phyloP scores from a whole-genome alignment of 768 basidiomycete species.

The Tulasnella sp. region DNA sequence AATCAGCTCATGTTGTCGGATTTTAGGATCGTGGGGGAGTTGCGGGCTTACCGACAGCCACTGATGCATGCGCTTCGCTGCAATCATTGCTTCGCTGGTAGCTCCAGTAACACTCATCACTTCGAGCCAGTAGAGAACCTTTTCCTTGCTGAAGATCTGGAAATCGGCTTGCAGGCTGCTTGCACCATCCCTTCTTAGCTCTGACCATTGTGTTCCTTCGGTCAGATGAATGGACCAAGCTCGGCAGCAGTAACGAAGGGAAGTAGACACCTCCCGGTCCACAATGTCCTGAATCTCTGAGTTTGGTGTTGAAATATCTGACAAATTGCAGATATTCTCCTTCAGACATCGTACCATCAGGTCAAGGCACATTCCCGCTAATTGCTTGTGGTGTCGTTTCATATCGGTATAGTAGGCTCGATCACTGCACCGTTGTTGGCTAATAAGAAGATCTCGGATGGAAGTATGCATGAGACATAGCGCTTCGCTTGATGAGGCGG shows the following conservation, averaged over 20 bases:
- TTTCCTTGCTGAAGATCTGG: background rate
- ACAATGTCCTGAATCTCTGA: background rate
- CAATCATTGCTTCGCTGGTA: too few species aligned
- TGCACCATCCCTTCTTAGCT: background rate
- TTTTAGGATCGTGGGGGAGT: too few species aligned
- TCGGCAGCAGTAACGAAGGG: background rate
- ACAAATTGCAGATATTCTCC: background rate
- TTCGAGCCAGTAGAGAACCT: background rate
- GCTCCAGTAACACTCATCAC: too few species aligned
- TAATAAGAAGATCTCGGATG: background rate
- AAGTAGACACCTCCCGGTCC: background rate
- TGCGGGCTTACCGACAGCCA: too few species aligned
- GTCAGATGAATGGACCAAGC: background rate
- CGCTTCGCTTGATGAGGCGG: background rate
- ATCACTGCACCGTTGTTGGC: background rate
- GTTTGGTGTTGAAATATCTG: background rate
- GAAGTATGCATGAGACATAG: background rate
- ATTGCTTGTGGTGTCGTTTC: background rate
- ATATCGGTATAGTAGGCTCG: background rate
- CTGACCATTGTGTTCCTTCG: background rate
- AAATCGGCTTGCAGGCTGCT: background rate
- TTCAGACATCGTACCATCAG: background rate
- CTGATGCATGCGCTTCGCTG: too few species aligned
- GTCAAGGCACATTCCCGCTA: background rate
- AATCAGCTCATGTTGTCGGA: too few species aligned